A percentile compares a stretch with the other conserved stretches of the same genome.
Evolutionary conservation across 1,284 basidiomycete genomes (phyloP).

Genomic region (Somion occarium): DNA sequence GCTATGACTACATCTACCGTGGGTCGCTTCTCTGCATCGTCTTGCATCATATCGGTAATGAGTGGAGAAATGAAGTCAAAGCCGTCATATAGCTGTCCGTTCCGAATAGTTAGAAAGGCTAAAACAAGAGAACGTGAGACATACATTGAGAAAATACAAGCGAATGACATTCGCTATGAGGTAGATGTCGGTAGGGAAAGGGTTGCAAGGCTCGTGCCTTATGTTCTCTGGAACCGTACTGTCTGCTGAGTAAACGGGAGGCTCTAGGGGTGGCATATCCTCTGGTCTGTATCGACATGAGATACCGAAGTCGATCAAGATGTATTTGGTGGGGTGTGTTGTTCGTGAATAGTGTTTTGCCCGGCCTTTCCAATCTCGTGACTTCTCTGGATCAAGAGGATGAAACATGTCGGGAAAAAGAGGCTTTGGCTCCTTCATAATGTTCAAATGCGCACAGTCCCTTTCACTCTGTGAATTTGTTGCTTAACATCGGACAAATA

Average conservation of each 20-base stretch:
- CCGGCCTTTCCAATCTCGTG: constrained; percentile 15
- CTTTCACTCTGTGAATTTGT: constrained; percentile 3
- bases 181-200: too few relatives aligned
- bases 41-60: too few relatives aligned
- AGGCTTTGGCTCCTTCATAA: too few relatives aligned
- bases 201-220: too few relatives aligned
- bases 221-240: constrained; percentile 23
- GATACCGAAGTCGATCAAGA: constrained; percentile 34
- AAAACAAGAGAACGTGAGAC: too few relatives aligned
- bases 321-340: constrained; percentile 26
- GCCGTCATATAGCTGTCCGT: constrained; percentile 5
- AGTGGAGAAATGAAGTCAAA: constrained; percentile 16
- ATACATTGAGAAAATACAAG: too few relatives aligned
- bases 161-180: too few relatives aligned
- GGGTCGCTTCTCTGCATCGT: constrained; percentile 7
- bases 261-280: constrained; percentile 8
- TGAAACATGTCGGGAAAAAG: too few relatives aligned
- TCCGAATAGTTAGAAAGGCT: too few relatives aligned
- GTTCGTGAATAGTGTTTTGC: constrained; percentile 28
- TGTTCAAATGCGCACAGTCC: constrained; percentile 22
- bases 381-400: constrained; percentile 14
- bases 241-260: constrained; percentile 18
- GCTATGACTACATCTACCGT: constrained; percentile 10
- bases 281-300: too few relatives aligned
- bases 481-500: constrained; percentile 6